These are phyloP conservation scores for Populus hybrid DNA, from an alignment of 441 rosid species.

Conservation along the genomic window DNA sequence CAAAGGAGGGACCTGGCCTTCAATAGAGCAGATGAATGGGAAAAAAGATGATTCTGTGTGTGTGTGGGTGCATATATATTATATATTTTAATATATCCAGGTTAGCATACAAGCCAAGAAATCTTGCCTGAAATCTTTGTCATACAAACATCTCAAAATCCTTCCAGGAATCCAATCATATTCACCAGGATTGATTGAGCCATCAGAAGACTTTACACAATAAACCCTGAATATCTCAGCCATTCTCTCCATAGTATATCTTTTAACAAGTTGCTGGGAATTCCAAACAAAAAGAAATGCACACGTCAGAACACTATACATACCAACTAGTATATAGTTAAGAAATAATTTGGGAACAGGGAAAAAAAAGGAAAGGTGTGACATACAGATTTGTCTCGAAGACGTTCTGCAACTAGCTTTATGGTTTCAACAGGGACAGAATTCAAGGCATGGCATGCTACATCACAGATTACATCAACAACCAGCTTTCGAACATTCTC, in stretches of 20 bases:
- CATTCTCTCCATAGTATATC: constrained; percentile 87
- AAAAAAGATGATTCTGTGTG: no score
- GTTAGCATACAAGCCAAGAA: no score
- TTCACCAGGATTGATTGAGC: constrained; percentile 43
- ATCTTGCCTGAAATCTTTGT: no score
- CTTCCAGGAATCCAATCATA: constrained; percentile 99
- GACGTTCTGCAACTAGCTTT: constrained; percentile 85
- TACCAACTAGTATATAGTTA: constrained; percentile 11
- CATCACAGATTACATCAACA: constrained; percentile 88
- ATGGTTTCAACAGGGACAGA: constrained; percentile 74
- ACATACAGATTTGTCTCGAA: constrained; percentile 96
- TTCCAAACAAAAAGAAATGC: constrained; percentile 3
- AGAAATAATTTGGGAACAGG: constrained; percentile 14
- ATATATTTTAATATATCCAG: no score
- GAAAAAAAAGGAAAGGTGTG: constrained; percentile 23
- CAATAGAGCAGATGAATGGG: no score
- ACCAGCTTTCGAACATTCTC: constrained; percentile 97
- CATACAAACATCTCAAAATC: no score
- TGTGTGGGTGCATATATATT: no score
- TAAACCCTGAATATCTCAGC: constrained; percentile 74
- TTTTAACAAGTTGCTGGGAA: constrained; percentile 81
- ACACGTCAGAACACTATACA: constrained; percentile 9
- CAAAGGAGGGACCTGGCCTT: no score
- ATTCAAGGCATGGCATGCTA: constrained; percentile 64
- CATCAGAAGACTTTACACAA: constrained; percentile 54